Evolutionary conservation across 2,329 filamentous ascomycete species (phyloP).

Genomic region (Aspergillus thermomutatus): DNA sequence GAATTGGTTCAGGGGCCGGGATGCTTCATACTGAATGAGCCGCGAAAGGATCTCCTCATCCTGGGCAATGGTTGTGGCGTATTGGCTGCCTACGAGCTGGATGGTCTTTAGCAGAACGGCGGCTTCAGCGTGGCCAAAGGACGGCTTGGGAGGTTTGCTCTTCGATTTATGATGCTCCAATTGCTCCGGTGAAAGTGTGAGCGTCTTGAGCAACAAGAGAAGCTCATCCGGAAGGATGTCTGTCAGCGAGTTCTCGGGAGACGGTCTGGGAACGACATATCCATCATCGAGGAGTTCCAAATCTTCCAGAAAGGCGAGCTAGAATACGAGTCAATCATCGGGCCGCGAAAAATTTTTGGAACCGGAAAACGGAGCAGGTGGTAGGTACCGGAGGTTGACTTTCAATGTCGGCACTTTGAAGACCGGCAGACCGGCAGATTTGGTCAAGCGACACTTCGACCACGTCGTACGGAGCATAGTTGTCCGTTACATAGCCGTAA

Average conservation of each 20-base stretch:
- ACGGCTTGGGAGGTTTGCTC: slow-evolving; percentile 36
- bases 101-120: slow-evolving; percentile 34
- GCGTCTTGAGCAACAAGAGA: slow-evolving; percentile 34
- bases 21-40: slow-evolving; percentile 28
- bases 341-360: not conserved
- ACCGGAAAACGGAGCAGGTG: not conserved
- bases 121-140: slow-evolving; percentile 25
- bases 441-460: slow-evolving; percentile 68
- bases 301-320: slow-evolving; percentile 58
- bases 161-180: slow-evolving; percentile 32
- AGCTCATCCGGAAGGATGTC: slow-evolving; percentile 40
- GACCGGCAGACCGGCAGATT: slow-evolving; percentile 46
- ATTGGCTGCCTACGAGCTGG: slow-evolving; percentile 42
- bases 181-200: slow-evolving; percentile 32
- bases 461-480: slow-evolving; percentile 76
- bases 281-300: slow-evolving; percentile 66
- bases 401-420: slow-evolving; percentile 25
- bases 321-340: slow-evolving; percentile 8
- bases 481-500: slow-evolving; percentile 81
- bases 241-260: slow-evolving; percentile 22
- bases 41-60: slow-evolving; percentile 44
- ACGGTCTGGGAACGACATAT: slow-evolving; percentile 57
- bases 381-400: slow-evolving; percentile 30
- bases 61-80: slow-evolving; percentile 52
- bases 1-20: slow-evolving; percentile 33